These are phyloP conservation scores for Peronospora destructor DNA, from an alignment of 352 stramenopile genomes.

Conservation along the genomic window DNA sequence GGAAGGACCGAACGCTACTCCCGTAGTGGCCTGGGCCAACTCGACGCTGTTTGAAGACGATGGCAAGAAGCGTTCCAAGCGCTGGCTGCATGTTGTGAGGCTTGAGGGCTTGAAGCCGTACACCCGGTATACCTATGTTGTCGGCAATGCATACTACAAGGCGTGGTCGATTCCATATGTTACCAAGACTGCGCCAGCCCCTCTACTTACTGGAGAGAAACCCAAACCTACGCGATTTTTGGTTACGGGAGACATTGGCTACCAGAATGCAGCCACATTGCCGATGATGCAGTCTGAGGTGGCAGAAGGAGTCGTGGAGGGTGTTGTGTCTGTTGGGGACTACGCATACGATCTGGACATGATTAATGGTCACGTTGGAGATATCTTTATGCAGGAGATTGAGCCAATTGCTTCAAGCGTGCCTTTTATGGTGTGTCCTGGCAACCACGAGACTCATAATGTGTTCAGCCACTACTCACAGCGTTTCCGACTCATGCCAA, in stretches of 20 bases:
- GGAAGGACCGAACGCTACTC: conserved; percentile 26
- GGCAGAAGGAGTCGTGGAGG: conserved; percentile 63
- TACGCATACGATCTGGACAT: conserved; percentile 87
- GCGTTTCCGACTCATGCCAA: conserved; percentile 79
- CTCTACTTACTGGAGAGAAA: conserved; percentile 14
- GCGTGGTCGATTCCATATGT: conserved; percentile 76
- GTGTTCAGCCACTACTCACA: conserved; percentile 83
- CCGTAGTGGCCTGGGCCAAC: conserved; percentile 38
- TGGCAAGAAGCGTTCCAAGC: conserved; percentile 46
- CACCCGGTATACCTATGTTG: conserved; percentile 76
- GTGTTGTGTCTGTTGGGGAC: conserved; percentile 82
- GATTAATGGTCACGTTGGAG: conserved; percentile 67
- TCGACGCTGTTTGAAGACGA: conserved; percentile 65
- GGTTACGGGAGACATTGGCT: conserved; percentile 84
- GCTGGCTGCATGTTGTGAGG: conserved; percentile 61
- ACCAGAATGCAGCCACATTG: conserved; percentile 83
- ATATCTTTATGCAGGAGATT: conserved; percentile 89
- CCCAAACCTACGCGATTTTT: conserved; percentile 57
- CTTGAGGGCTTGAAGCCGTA: conserved; percentile 56
- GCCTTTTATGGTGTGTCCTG: conserved; percentile 86
- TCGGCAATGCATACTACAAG: conserved; percentile 61
- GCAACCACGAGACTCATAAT: conserved; percentile 88
- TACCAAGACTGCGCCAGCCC: conserved; percentile 57
- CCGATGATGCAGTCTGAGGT: conserved; percentile 86
- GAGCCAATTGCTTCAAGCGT: conserved; percentile 73